Evolutionary conservation across 306 rosid genomes (phyloP), one percentile per base, ranked within the genome.

Genomic region (Malus sylvestris): DNA sequence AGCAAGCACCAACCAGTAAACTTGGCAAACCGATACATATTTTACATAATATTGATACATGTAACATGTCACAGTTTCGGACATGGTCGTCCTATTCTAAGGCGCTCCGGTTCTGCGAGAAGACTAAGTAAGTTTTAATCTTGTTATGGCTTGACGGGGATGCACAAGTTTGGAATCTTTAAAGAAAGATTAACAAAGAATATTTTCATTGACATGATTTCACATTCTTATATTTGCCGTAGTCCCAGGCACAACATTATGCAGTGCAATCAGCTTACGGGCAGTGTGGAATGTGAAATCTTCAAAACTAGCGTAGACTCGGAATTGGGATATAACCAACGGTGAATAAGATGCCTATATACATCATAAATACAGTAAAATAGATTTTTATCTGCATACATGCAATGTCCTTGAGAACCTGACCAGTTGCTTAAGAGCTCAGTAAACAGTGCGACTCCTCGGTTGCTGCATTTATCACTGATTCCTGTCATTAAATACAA

Each of bases 341-440:
- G 35, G 35, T 57, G 66, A 23, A 38, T 57, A 58, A 20, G n/a
- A 20, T 55, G 45, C 22, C 30, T 9, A 49, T 29, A 49, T 18
- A 49, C 40, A 51, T 29, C 23, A 46, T 16, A 25, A 32, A 52
- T 32, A 57, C 35, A 63, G 25, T 20, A 62, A 62, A 16, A 25
- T 11, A n/a, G 23, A 32, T 9, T 53, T 32, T 3, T 1, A 65
- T 68, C 27, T 61, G 52, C 93, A 33, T 85, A 91, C 96, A 88
- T 10, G 89, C 93, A 91, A 52, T 87, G 78, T 85, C 93, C 93
- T 79, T 81, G 85, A 70, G 93, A 85, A 66, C 88, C 87, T 66
- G 96, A 91, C 91, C 89, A 87, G 46, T 82, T 78, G 75, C 88
- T 84, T 70, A 91, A 77, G 55, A 49, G 81, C 78, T 85, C 75